These are phyloP conservation scores for Zygosaccharomyces lentus DNA, from an alignment of 805 yeast species.

Conservation along the genomic window DNA sequence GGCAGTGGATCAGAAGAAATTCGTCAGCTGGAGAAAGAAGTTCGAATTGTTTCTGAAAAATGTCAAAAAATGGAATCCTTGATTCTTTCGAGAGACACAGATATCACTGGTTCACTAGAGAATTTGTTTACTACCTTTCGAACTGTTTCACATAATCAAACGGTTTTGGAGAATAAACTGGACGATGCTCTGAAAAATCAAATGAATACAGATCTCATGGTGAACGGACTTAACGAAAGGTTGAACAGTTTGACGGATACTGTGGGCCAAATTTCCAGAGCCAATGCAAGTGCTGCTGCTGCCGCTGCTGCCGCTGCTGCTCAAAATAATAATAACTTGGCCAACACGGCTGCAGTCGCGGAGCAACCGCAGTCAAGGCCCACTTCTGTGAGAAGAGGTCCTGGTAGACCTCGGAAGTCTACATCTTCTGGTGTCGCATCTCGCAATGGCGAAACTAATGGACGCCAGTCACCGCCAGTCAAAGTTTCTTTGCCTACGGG, in stretches of 20 bases:
- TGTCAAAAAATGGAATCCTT: slow-evolving; percentile 18
- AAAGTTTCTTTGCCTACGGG: slow-evolving; percentile 30
- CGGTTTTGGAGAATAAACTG: slow-evolving; percentile 34
- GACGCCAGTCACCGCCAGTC: slow-evolving; percentile 8
- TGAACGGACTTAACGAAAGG: slow-evolving; percentile 28
- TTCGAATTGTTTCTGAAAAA: slow-evolving; percentile 12
- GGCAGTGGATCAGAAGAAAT: not conserved
- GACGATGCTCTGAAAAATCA: slow-evolving; percentile 36
- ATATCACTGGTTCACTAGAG: slow-evolving; percentile 19
- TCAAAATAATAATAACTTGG: not conserved
- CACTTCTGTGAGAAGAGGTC: slow-evolving; percentile 26
- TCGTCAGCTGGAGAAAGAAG: slow-evolving; percentile 10
- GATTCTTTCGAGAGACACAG: slow-evolving; percentile 18
- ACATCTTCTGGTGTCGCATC: slow-evolving; percentile 6
- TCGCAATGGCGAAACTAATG: slow-evolving; percentile 2
- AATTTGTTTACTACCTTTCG: slow-evolving; percentile 27
- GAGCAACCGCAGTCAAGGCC: slow-evolving; percentile 12
- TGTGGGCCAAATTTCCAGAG: slow-evolving; percentile 7
- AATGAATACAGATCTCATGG: slow-evolving; percentile 34
- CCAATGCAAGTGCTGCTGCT: not conserved
- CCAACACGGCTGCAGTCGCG: not conserved
- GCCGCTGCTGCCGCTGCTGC: not conserved
- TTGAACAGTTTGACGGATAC: slow-evolving; percentile 14
- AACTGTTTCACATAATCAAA: slow-evolving; percentile 33
- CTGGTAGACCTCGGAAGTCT: slow-evolving; percentile 35